phyloP scores from a whole-genome alignment of 208 protist genomes.

The Perkinsela sp. region DNA sequence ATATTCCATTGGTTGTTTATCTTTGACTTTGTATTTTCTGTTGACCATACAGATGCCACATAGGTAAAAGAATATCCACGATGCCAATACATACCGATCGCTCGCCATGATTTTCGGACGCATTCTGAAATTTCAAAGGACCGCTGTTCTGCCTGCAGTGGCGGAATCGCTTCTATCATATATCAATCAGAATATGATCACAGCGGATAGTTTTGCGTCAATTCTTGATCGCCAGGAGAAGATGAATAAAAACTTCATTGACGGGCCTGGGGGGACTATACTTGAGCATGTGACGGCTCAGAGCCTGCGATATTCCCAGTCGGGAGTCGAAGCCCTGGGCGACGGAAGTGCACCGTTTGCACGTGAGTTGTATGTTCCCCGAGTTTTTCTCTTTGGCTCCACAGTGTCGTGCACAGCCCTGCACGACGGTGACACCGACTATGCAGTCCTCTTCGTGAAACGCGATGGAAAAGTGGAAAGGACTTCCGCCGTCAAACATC shows the following conservation, averaged over 20 bases:
- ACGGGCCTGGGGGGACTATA: background rate
- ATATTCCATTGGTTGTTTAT: too few relatives aligned
- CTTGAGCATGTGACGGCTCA: background rate
- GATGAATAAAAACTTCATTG: background rate
- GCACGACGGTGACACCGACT: slow-evolving; percentile 29
- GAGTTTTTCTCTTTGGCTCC: slow-evolving; percentile 34
- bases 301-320: background rate
- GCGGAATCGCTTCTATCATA: background rate
- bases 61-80: too few relatives aligned
- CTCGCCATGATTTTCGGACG: too few relatives aligned
- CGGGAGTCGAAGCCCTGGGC: background rate
- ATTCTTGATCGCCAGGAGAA: background rate
- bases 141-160: too few relatives aligned
- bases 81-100: too few relatives aligned
- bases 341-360: too few relatives aligned
- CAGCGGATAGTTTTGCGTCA: background rate
- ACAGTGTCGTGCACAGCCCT: slow-evolving; percentile 29
- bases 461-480: background rate
- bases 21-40: too few relatives aligned
- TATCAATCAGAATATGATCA: background rate
- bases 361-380: background rate
- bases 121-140: too few relatives aligned
- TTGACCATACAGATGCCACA: too few relatives aligned
- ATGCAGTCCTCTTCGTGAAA: slow-evolving; percentile 16
- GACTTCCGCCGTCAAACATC: background rate